phyloP scores from a whole-genome alignment of 108 stramenopile species.

The Thalassiosira profunda region DNA sequence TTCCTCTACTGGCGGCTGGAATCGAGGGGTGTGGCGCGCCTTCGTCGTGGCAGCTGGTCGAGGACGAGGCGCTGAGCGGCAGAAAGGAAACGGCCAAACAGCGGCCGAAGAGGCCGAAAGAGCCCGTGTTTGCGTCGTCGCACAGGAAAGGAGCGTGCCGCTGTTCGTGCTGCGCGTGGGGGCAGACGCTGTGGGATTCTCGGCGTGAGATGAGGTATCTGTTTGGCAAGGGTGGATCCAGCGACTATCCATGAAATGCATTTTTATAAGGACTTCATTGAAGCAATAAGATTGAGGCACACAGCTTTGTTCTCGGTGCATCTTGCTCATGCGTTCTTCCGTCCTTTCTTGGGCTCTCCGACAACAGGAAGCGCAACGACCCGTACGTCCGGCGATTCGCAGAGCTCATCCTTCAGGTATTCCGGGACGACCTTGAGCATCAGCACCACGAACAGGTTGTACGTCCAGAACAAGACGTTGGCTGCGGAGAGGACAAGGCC shows the following conservation, averaged over 20 bases:
- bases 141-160: neutral
- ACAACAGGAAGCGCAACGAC: no score
- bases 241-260: no score
- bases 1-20: neutral
- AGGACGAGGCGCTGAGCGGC: constrained; percentile 1
- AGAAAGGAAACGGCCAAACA: neutral
- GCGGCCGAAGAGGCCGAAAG: neutral
- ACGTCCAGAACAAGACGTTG: constrained; percentile 1
- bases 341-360: no score
- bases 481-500: neutral
- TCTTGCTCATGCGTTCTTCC: no score
- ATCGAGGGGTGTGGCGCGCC: constrained; percentile 9
- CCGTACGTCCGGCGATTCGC: constrained; percentile 9
- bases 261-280: no score
- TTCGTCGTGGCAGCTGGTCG: constrained; percentile 9
- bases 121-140: neutral
- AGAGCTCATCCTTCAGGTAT: neutral
- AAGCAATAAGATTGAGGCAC: no score
- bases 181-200: constrained; percentile 9
- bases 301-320: no score
- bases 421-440: neutral
- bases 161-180: constrained; percentile 15
- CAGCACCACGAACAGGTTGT: neutral
- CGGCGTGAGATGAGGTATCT: constrained; percentile 16
- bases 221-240: constrained; percentile 5